These are phyloP conservation scores for Aureobasidium lini DNA, from an alignment of 2,329 filamentous ascomycete genomes.

Conservation along the genomic window DNA sequence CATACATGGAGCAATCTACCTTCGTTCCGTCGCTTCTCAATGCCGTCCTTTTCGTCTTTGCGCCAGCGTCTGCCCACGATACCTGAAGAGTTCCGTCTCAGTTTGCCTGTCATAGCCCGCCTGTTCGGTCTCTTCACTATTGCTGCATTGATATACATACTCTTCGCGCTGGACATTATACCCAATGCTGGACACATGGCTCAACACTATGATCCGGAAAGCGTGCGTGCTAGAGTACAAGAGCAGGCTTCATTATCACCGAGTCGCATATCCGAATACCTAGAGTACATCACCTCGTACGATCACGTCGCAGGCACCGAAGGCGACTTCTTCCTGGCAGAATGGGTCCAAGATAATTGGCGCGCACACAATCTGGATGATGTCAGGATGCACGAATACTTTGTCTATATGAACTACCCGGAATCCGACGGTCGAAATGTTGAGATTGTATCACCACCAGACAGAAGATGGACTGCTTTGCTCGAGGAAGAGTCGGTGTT, in stretches of 20 bases:
- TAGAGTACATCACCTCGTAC: conserved; percentile 71
- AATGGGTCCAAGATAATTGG: conserved; percentile 78
- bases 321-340: conserved; percentile 77
- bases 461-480: conserved; percentile 65
- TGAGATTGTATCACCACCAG: conserved; percentile 66
- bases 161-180: conserved; percentile 82
- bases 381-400: conserved; percentile 61
- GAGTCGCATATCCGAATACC: conserved; percentile 54
- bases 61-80: conserved; percentile 30
- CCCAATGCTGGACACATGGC: conserved; percentile 56
- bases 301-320: conserved; percentile 92
- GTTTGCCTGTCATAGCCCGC: conserved; percentile 63
- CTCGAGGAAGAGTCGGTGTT: conserved; percentile 75
- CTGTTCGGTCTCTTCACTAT: conserved; percentile 69
- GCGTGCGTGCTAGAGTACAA: conserved; percentile 68
- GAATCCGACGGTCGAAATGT: conserved; percentile 68
- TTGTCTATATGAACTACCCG: conserved; percentile 88
- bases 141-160: conserved; percentile 68
- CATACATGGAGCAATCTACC: conserved; percentile 49
- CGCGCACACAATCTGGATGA: conserved; percentile 63
- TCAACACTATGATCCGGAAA: conserved; percentile 76
- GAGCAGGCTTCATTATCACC: conserved; percentile 55
- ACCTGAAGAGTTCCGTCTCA: conserved; percentile 43
- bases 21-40: conserved; percentile 39
- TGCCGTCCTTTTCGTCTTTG: conserved; percentile 18